Evolutionary conservation across 768 basidiomycete genomes (phyloP).

Genomic region (Dentipellis fragilis): DNA sequence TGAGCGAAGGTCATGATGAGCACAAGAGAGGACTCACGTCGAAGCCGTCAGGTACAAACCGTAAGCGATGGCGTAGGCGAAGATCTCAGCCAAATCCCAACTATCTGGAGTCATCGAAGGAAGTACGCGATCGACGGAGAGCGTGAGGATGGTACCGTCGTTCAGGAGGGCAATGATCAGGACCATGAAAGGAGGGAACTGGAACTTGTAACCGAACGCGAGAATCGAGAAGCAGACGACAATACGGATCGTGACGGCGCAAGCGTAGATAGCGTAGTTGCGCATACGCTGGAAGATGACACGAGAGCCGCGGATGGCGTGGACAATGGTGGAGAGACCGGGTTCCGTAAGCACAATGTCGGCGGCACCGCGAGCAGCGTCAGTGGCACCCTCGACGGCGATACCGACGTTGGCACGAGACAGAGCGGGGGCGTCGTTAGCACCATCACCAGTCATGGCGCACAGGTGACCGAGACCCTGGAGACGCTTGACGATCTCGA

Average conservation of each 20-base stretch:
- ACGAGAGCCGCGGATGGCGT: constrained; percentile 96
- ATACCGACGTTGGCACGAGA: constrained; percentile 99
- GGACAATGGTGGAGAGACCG: constrained; percentile 97
- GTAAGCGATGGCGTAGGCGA: constrained; percentile 91
- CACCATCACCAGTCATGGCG: constrained; percentile 99
- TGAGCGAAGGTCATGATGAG: constrained; percentile 1
- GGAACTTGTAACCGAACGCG: constrained; percentile 92
- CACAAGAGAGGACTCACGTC: constrained; percentile 56
- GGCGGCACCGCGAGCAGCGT: constrained; percentile 96
- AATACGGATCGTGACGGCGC: constrained; percentile 96
- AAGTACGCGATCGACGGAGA: constrained; percentile 90
- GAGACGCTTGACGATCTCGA: constrained; percentile 97
- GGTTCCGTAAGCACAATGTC: constrained; percentile 98
- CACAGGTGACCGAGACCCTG: constrained; percentile 93
- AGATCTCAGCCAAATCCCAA: constrained; percentile 96
- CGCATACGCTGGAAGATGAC: constrained; percentile 99
- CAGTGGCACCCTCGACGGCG: constrained; percentile 97
- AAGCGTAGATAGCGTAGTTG: constrained; percentile 97
- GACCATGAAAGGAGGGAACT: constrained; percentile 99
- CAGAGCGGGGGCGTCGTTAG: constrained; percentile 95
- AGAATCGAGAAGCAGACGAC: constrained; percentile 95
- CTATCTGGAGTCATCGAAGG: constrained; percentile 88
- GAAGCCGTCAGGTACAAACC: constrained; percentile 88
- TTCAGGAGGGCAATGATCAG: constrained; percentile 95
- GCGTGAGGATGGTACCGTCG: constrained; percentile 99